Base-by-base conservation (phyloP, 2,329 filamentous ascomycete genomes). In the Annulohypoxylon truncatum region DNA sequence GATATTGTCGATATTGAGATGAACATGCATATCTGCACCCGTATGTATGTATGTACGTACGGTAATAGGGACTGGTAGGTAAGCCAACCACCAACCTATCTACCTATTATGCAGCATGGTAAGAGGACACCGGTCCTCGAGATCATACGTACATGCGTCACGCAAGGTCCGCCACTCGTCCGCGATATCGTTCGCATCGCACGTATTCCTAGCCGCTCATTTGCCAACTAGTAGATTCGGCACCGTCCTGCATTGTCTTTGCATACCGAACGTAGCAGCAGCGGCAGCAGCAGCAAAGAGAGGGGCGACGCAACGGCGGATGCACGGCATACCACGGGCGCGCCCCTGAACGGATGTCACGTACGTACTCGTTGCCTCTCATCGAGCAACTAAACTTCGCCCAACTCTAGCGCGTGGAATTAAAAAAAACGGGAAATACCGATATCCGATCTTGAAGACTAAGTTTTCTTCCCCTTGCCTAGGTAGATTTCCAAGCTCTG, bases 1-100 rank as follows among this genome's bases (percentile, higher is more conserved):
- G 66, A 56, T 29, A n/a, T 44, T 40, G 29, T 35, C 24, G 48
- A 68, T 48, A 64, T 68, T 68, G 44, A 61, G 65, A 65, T 65
- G 61, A 35, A 46, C 57, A 54, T 60, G 42, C 52, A 62, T 62
- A 22, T 52, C n/a, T 20, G 18, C 51, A 31, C 51, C 28, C 40
- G 22, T 38, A 40, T 35, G 31, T 46, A 44, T 22, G 40, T 44
- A n/a, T n/a, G n/a, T n/a, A 33, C 8, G 46, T 22, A 48, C 26
- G 26, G 26, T 28, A 28, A n/a, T n/a, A n/a, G n/a, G n/a, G n/a
- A n/a, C n/a, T n/a, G n/a, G n/a, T n/a, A n/a, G n/a, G n/a, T n/a
- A n/a, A n/a, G n/a, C n/a, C n/a, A n/a, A n/a, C n/a, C n/a, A n/a
- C n/a, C n/a, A n/a, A n/a, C n/a, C n/a, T 33, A 29, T 40, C 31